Evolutionary conservation across 371 early-diverging fungal genomes (phyloP), one percentile per base, ranked within the genome.

Genomic region (Gilbertella persicaria): DNA sequence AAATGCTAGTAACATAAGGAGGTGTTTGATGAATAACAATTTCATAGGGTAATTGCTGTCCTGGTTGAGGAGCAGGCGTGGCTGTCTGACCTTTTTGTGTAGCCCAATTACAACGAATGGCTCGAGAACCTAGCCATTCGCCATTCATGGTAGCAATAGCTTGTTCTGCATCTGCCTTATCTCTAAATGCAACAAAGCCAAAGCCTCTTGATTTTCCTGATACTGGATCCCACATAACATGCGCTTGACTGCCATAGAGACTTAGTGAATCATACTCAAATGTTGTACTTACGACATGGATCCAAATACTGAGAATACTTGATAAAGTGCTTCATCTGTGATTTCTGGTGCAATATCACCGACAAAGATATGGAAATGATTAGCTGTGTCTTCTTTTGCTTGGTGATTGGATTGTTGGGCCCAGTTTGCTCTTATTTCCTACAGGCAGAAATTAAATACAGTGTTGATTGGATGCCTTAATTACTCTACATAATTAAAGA

Each of bases 71-170:
- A 47, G 79, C 73, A 54, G 78, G 73, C 17, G 75, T 67, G 23
- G 73, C 77, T 21, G 65, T 69, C 65, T 76, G 77, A 19, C 71
- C 57, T 54, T 84, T 86, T 53, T 83, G 84, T 49, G 84, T 87
- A 16, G 86, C 87, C 87, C 87, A 87, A 41, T 84, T 86, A 29
- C 83, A 80, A 26, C 87, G 80, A 55, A 87, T 82, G n/a, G 78
- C 67, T 37, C 86, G 72, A 25, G 74, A 74, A 17, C 85, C 86
- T 16, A 87, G 55, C 77, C 80, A 78, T 55, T 84, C 79, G 80
- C 94, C 93, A 65, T 94, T 86, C 92, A 92, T 92, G 55, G 92
- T 92, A 21, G 82, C 83, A 79, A 88, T 78, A 2, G 93, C 95
- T 51, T 82, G 80, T 23, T 87, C 85, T 54, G 86, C 92, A 65